These are phyloP conservation scores for Teunomyces lycoperdinae DNA, from an alignment of 805 yeast genomes.

Conservation along the genomic window DNA sequence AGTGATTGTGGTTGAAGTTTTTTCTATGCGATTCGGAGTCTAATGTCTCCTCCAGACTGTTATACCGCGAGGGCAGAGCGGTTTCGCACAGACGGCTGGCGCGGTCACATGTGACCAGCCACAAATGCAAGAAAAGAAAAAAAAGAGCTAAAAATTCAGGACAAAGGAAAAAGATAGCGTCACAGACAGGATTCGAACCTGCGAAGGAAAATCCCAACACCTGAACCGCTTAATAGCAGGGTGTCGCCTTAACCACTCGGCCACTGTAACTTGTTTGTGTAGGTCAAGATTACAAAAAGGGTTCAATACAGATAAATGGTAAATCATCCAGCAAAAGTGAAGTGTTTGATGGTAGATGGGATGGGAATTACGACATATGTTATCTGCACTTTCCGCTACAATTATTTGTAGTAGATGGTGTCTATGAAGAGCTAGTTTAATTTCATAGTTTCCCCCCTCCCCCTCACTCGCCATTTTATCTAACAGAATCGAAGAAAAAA, in stretches of 20 bases:
- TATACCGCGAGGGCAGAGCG: background rate
- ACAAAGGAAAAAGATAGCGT: slow-evolving; percentile 47
- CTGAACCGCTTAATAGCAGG: slow-evolving; percentile 33
- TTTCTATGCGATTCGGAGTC: slow-evolving; percentile 1
- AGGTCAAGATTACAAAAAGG: background rate
- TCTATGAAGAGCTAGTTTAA: no score
- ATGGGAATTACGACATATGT: no score
- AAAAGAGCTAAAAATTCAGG: background rate
- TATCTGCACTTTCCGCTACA: no score
- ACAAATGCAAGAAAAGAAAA: background rate
- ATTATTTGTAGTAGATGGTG: no score
- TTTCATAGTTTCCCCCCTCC: no score
- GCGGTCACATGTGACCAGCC: background rate
- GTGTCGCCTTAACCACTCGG: slow-evolving; percentile 55
- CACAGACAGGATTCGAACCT: slow-evolving; percentile 99
- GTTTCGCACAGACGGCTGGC: background rate
- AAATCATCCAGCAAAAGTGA: no score
- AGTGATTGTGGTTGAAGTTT: background rate
- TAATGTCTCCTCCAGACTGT: background rate
- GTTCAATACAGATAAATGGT: no score
- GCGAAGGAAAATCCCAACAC: slow-evolving; percentile 61
- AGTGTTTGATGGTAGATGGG: no score
- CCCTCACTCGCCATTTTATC: no score
- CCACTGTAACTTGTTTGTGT: slow-evolving; percentile 36
- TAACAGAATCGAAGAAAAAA: background rate